These are phyloP conservation scores for Rubia balearica DNA, from an alignment of 305 asterid genomes.

Conservation along the genomic window DNA sequence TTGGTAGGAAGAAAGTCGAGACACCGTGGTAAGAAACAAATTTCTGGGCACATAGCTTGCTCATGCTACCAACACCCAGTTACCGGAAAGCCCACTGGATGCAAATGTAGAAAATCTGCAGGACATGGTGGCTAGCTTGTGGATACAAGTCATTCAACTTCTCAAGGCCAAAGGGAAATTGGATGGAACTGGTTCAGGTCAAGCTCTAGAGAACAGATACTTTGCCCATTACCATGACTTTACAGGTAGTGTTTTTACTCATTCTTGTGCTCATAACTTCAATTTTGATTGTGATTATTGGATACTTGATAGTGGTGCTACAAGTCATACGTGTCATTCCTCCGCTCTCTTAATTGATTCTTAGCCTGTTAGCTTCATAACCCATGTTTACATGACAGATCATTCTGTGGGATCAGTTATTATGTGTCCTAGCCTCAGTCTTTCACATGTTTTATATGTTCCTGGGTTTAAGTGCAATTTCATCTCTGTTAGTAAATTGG, in stretches of 20 bases:
- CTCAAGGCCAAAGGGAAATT: too few relatives aligned
- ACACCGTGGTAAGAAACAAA: too few relatives aligned
- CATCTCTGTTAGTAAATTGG: too few relatives aligned
- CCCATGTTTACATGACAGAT: not conserved
- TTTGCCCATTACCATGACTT: not conserved
- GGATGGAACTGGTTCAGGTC: not conserved
- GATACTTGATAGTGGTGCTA: not conserved
- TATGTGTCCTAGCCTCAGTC: too few relatives aligned
- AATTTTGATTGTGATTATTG: not conserved
- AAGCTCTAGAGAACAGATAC: not conserved
- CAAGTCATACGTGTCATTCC: not conserved
- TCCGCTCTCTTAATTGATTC: too few relatives aligned
- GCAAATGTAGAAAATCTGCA: not conserved
- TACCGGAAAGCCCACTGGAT: not conserved
- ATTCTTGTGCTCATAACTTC: too few relatives aligned
- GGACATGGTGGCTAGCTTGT: not conserved
- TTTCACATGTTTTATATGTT: too few relatives aligned
- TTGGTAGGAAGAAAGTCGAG: not conserved
- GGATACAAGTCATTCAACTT: not conserved
- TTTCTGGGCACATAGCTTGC: not conserved
- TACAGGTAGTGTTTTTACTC: not conserved
- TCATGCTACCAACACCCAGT: not conserved
- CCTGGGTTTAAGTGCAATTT: too few relatives aligned
- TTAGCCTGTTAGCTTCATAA: rapidly evolving
- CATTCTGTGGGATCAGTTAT: not conserved